Base-by-base conservation (phyloP, 345 rosid genomes). In the Aethionema arabicum region DNA sequence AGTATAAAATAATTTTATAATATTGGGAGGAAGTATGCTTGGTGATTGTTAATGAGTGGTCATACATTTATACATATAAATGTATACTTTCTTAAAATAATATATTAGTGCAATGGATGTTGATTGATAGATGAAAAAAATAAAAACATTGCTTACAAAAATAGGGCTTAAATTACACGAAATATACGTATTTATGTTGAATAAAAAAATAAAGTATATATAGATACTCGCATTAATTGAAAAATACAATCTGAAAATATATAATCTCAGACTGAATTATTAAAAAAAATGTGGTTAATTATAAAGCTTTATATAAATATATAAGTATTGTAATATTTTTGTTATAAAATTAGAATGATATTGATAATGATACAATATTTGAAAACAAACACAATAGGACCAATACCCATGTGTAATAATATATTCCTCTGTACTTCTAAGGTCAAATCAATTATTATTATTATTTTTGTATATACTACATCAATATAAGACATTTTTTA, bases 401-500 rank as follows among this genome's bases (percentile, higher is more conserved):
- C 30, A 40, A 48, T 15, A 44, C 13, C 55, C 70, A 71, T 64
- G 70, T 58, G 66, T 58, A 58, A 52, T 59, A 59, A 62, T 59
- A 65, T 65, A 65, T 72, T 72, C 75, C 75, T 59, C 8, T 56
- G 71, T 46, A 72, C 57, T 65, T 59, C 15, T 46, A 52, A 65
- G 27, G 57, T 65, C 66, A 72, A 59, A 59, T 71, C 75, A 72
- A 46, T 29, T n/a, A 11, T 2, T 8, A 40, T 40, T 40, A 10
- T 37, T 8, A 16, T 3, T 35, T 53, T 65, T 52, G 46, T 32
- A 52, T 65, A 43, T 43, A 63, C 42, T 46, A 43, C 12, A 40
- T 46, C 46, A 8, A 33, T 7, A 5, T 11, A 52, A 38, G 39
- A 4, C 14, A 52, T 52, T 68, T 31, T 2, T 8, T 15, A 50